Evolutionary conservation across 2,329 filamentous ascomycete genomes (phyloP).

Genomic region (Pseudonectria buxi): DNA sequence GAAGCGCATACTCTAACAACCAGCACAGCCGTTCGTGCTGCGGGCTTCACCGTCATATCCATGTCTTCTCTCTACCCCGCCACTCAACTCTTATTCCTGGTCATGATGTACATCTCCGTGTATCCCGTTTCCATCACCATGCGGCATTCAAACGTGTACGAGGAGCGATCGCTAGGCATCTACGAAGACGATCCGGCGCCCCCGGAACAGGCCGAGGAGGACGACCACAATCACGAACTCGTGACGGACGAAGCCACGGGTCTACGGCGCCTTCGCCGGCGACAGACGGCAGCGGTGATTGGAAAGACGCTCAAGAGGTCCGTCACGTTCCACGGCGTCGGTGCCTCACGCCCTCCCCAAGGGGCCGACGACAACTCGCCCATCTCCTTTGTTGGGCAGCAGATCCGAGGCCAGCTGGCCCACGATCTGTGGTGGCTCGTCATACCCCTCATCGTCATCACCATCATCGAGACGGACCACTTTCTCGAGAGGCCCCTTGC

Average conservation of each 20-base stretch:
- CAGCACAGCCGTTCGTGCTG: conserved; percentile 50
- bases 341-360: conserved; percentile 22
- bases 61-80: conserved; percentile 51
- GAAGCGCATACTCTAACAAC: conserved; percentile 4
- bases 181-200: conserved; percentile 33
- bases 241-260: conserved; percentile 23
- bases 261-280: conserved; percentile 13
- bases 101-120: conserved; percentile 62
- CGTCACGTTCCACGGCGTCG: conserved; percentile 39
- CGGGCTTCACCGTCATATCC: conserved; percentile 59
- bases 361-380: conserved; percentile 28
- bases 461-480: conserved; percentile 51
- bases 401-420: conserved; percentile 57
- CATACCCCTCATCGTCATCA: conserved; percentile 52
- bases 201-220: conserved; percentile 17
- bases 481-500: conserved; percentile 43
- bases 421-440: conserved; percentile 63
- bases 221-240: conserved; percentile 8
- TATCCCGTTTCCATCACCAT: conserved; percentile 58
- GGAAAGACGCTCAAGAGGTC: conserved; percentile 30
- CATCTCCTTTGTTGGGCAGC: conserved; percentile 45
- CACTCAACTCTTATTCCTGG: conserved; percentile 52
- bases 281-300: conserved; percentile 21
- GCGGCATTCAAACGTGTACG: conserved; percentile 65
- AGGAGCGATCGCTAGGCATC: conserved; percentile 59